phyloP scores from a whole-genome alignment of 179 eudicot species.

The Heliamphora pulchella region DNA sequence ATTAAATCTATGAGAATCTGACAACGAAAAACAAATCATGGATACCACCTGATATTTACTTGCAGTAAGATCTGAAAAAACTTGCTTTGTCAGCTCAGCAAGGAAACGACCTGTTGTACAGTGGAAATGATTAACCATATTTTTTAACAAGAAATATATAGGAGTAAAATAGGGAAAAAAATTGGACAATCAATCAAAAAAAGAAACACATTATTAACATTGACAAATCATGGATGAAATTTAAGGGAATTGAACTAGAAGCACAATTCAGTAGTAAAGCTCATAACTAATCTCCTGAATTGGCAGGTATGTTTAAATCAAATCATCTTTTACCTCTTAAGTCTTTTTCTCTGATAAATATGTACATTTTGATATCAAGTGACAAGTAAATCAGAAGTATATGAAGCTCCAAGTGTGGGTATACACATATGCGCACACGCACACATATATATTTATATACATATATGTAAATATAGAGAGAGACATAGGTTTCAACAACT shows the following conservation, averaged over 20 bases:
- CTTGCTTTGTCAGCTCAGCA: slow-evolving; percentile 95
- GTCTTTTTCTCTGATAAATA: not conserved
- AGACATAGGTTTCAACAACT: no score
- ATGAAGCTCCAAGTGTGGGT: not conserved
- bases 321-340: not conserved
- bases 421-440: no score
- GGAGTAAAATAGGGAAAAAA: not conserved
- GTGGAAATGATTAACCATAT: not conserved
- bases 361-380: not conserved
- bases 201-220: not conserved
- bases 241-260: not conserved
- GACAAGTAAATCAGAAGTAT: not conserved
- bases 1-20: not conserved
- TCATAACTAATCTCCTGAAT: not conserved
- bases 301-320: not conserved
- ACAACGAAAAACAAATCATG: not conserved
- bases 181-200: not conserved
- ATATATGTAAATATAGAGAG: no score
- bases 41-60: slow-evolving; percentile 90
- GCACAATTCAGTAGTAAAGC: not conserved
- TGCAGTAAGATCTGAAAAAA: slow-evolving; percentile 74
- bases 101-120: slow-evolving; percentile 78
- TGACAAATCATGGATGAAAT: not conserved
- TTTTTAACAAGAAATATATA: not conserved
- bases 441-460: no score